A percentile compares a stretch with the other conserved stretches of the same genome.
These are phyloP conservation scores for Pleurotus eryngii DNA, from an alignment of 768 basidiomycete genomes.

Conservation along the genomic window DNA sequence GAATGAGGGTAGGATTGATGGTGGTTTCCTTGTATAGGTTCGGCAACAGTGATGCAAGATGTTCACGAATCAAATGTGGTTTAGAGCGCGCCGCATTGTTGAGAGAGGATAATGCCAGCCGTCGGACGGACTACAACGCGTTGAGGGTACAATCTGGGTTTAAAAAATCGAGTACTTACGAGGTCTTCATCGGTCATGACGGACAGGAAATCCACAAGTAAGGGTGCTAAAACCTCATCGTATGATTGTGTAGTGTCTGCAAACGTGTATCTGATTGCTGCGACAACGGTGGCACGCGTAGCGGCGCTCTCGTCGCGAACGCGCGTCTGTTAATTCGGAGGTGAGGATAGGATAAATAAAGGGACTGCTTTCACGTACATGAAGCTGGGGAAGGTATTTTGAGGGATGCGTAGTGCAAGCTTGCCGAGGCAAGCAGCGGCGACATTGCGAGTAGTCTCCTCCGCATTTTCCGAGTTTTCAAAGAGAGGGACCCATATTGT, in stretches of 20 bases:
- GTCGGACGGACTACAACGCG: slow-evolving; percentile 73
- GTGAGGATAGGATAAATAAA: background rate
- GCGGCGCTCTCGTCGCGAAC: slow-evolving; percentile 66
- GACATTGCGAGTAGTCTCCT: slow-evolving; percentile 91
- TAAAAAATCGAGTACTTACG: slow-evolving; percentile 39
- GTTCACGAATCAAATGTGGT: slow-evolving; percentile 86
- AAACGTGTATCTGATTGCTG: slow-evolving; percentile 92
- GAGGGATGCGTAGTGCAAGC: slow-evolving; percentile 90
- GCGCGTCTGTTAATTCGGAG: slow-evolving; percentile 42
- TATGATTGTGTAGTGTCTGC: slow-evolving; percentile 82
- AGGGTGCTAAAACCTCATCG: slow-evolving; percentile 85
- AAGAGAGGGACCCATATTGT: slow-evolving; percentile 91
- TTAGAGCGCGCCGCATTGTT: slow-evolving; percentile 97
- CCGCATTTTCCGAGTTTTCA: slow-evolving; percentile 83
- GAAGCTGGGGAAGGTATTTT: slow-evolving; percentile 88
- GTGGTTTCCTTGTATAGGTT: slow-evolving; percentile 83
- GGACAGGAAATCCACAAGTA: slow-evolving; percentile 88
- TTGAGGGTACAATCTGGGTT: background rate
- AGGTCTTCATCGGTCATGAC: slow-evolving; percentile 87
- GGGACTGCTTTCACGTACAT: slow-evolving; percentile 44
- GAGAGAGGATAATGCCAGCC: slow-evolving; percentile 83
- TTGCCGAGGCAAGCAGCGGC: slow-evolving; percentile 97
- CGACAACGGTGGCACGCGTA: slow-evolving; percentile 84
- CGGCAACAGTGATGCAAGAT: slow-evolving; percentile 72
- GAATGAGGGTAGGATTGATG: slow-evolving; percentile 75